phyloP scores from a whole-genome alignment of 2,329 filamentous ascomycete species.

The Penicillium sp. region DNA sequence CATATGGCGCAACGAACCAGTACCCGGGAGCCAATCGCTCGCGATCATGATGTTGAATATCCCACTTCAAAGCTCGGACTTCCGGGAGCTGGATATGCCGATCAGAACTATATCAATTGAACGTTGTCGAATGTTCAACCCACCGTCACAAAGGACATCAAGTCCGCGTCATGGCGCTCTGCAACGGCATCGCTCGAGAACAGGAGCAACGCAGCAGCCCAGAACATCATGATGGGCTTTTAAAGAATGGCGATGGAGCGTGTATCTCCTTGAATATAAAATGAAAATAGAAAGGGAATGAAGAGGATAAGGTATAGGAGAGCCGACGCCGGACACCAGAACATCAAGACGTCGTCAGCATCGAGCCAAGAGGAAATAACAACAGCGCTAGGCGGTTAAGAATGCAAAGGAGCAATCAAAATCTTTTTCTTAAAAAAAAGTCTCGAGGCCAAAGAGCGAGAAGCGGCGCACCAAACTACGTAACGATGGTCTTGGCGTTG shows the following conservation, averaged over 20 bases:
- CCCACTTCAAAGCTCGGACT: conserved; percentile 31
- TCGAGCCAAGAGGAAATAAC: background rate
- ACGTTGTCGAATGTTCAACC: conserved; percentile 3
- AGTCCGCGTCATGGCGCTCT: conserved; percentile 29
- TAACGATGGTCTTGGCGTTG: conserved; percentile 25
- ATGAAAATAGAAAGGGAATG: conserved; percentile 7
- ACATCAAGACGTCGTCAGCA: conserved; percentile 1
- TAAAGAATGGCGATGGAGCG: conserved; percentile 33
- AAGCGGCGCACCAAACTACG: conserved; percentile 6
- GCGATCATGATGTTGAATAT: conserved; percentile 26
- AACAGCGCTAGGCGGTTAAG: background rate
- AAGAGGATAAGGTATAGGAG: background rate
- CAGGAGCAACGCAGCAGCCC: conserved; percentile 24
- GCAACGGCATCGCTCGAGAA: conserved; percentile 24
- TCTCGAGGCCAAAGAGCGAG: conserved; percentile 1
- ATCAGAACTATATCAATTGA: conserved; percentile 5
- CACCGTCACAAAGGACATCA: conserved; percentile 39
- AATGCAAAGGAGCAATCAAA: conserved; percentile 10
- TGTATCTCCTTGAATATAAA: conserved; percentile 14
- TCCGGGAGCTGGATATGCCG: conserved; percentile 26
- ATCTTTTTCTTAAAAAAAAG: conserved; percentile 1
- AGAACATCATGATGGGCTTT: conserved; percentile 23
- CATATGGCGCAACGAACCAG: conserved; percentile 50
- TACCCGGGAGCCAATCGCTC: conserved; percentile 43
- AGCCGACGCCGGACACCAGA: background rate